These are phyloP conservation scores for Drechslerella stenobrocha DNA, from an alignment of 2,329 filamentous ascomycete species.

Conservation along the genomic window DNA sequence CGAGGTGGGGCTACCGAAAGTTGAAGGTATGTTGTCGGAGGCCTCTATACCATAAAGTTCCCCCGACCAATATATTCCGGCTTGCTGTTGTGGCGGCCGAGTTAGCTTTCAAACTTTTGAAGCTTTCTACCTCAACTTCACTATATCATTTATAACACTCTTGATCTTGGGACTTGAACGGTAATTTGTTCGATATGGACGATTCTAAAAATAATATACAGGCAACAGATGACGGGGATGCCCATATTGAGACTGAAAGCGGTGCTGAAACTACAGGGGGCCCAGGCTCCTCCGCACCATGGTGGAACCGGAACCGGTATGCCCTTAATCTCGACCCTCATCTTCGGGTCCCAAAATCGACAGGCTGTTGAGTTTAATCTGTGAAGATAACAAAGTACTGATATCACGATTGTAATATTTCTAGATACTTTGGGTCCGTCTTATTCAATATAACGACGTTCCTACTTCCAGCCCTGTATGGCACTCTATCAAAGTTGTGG, in stretches of 20 bases:
- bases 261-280: not conserved
- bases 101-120: no score
- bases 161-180: no score
- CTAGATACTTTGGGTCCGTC: constrained; percentile 63
- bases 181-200: constrained; percentile 16
- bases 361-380: no score
- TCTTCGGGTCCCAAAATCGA: no score
- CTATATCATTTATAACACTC: no score
- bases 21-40: constrained; percentile 27
- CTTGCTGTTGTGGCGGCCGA: not conserved
- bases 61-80: not conserved
- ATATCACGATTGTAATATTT: not conserved
- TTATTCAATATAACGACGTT: constrained; percentile 68
- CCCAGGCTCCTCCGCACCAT: not conserved
- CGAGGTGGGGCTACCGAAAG: constrained; percentile 41
- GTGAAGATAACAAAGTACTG: not conserved
- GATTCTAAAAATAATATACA: constrained; percentile 25
- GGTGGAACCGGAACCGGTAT: constrained; percentile 33
- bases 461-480: constrained; percentile 68
- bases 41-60: not conserved
- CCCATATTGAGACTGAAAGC: constrained; percentile 7
- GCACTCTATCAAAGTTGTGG: constrained; percentile 71
- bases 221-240: constrained; percentile 42
- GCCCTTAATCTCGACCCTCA: no score
- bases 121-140: no score